Percentiles rank a stretch among this genome's conserved stretches.
Conservation (phyloP, 2,329 filamentous ascomycete genomes). For the Cladosporium sp. region DNA sequence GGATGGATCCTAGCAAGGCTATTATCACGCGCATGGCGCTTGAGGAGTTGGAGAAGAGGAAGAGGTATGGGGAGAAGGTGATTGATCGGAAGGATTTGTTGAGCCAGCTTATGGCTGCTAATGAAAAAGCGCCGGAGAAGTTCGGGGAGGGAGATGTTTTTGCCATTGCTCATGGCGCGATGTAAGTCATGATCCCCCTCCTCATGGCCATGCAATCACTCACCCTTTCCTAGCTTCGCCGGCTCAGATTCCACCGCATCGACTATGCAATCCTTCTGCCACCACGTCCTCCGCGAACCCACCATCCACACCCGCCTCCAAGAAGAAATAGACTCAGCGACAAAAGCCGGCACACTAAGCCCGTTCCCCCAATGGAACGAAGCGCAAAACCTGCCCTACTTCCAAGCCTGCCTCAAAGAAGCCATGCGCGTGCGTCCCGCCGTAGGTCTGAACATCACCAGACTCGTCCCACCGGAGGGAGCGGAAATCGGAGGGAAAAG, state of each 20-base stretch:
- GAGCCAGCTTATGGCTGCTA: conserved; percentile 49
- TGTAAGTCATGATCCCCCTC: conserved; percentile 45
- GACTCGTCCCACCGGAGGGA: conserved; percentile 48
- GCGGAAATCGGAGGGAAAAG: conserved; percentile 56
- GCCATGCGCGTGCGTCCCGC: conserved; percentile 72
- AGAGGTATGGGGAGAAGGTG: conserved; percentile 45
- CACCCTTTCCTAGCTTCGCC: conserved; percentile 65
- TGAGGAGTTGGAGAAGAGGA: conserved; percentile 43
- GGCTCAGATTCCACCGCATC: conserved; percentile 79
- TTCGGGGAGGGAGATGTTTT: conserved; percentile 48
- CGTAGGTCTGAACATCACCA: conserved; percentile 62
- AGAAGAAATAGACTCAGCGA: conserved; percentile 58
- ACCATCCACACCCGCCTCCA: conserved; percentile 51
- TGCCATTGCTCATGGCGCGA: conserved; percentile 53
- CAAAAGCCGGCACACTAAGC: conserved; percentile 53
- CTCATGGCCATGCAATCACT: conserved; percentile 58
- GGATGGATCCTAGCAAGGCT: conserved; percentile 42
- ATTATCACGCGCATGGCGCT: conserved; percentile 50
- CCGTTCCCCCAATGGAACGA: conserved; percentile 59
- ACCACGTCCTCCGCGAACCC: conserved; percentile 65
- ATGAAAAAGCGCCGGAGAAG: conserved; percentile 36
- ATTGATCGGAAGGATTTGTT: conserved; percentile 53
- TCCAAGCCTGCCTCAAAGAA: conserved; percentile 75
- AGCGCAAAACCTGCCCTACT: conserved; percentile 64
- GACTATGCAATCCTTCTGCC: conserved; percentile 65